These are phyloP conservation scores for Fraxinus velutina DNA, from an alignment of 305 asterid genomes.

Conservation along the genomic window DNA sequence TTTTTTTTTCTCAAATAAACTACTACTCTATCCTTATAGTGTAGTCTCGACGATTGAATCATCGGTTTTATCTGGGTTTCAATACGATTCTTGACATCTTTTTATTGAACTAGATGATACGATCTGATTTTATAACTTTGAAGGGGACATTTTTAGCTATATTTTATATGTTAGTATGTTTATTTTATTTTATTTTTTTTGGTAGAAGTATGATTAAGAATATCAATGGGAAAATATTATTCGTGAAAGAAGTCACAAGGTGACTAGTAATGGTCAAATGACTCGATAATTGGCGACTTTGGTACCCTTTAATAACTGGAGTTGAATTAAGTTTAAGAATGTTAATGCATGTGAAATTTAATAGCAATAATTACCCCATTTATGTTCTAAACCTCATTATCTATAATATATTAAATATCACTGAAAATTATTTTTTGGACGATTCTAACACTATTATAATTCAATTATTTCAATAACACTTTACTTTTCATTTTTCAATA, in stretches of 20 bases:
- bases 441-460: too few species aligned
- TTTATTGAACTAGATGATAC: background rate
- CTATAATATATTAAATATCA: too few species aligned
- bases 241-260: background rate
- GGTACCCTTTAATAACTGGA: background rate
- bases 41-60: background rate
- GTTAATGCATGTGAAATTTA: background rate
- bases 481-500: too few species aligned
- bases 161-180: background rate
- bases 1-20: background rate
- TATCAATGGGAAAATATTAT: background rate
- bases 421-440: too few species aligned
- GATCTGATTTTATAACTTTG: background rate
- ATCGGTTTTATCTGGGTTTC: background rate
- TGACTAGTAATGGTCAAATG: background rate
- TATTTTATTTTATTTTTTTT: background rate
- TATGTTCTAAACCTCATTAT: background rate
- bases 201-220: background rate
- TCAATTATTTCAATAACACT: too few species aligned
- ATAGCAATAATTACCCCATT: background rate
- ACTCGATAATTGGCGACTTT: background rate
- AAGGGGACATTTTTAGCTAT: background rate
- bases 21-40: background rate
- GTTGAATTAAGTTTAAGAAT: background rate
- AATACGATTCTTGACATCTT: background rate